These are phyloP conservation scores for Torrubiellomyces zombiae DNA, from an alignment of 2,329 filamentous ascomycete genomes.

Conservation along the genomic window DNA sequence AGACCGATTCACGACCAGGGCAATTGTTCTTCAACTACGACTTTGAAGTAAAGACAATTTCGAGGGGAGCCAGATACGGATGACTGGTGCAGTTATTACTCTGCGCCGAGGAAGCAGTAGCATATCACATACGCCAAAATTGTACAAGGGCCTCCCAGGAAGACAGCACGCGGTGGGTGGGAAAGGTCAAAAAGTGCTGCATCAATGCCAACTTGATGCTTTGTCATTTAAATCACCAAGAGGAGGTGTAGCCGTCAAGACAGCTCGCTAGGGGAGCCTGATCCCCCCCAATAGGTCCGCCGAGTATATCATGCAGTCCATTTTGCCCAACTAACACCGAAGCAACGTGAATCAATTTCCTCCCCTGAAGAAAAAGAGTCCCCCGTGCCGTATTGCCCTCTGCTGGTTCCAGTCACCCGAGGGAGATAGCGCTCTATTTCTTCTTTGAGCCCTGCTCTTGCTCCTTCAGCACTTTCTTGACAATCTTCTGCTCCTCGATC, in stretches of 20 bases:
- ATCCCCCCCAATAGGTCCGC: too few species aligned
- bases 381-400: too few species aligned
- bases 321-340: slow-evolving; percentile 35
- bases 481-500: slow-evolving; percentile 99
- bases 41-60: too few species aligned
- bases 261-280: slow-evolving; percentile 29
- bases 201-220: slow-evolving; percentile 20
- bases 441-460: slow-evolving; percentile 60
- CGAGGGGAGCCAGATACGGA: too few species aligned
- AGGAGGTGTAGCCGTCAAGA: slow-evolving; percentile 25
- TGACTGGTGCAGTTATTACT: too few species aligned
- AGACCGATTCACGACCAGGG: too few species aligned
- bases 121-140: too few species aligned
- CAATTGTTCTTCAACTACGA: too few species aligned
- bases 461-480: slow-evolving; percentile 99
- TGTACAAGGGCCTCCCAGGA: too few species aligned
- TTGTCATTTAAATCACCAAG: slow-evolving; percentile 29
- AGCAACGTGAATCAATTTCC: slow-evolving; percentile 30
- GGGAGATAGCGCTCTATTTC: slow-evolving; percentile 49
- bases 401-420: too few species aligned
- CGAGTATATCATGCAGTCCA: slow-evolving; percentile 31
- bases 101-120: too few species aligned
- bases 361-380: slow-evolving; percentile 16
- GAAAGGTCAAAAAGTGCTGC: neutral
- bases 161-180: neutral